Evolutionary conservation across 73 alveolate species (phyloP).

Genomic region (Blepharisma japonicum): DNA sequence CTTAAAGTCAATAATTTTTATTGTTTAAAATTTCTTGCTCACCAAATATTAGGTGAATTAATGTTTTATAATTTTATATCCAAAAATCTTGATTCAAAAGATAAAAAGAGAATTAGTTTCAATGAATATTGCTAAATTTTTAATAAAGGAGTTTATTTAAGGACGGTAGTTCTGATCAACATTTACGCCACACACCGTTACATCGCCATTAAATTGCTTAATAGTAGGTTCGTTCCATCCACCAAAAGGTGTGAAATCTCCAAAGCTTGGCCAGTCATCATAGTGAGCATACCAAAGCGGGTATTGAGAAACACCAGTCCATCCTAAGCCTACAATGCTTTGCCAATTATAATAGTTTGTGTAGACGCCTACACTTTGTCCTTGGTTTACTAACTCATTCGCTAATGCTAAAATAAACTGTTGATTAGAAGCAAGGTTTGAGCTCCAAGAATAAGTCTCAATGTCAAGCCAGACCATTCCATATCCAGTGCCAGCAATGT

Average conservation of each 20-base stretch:
- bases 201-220: slow-evolving; percentile 66
- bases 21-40: too few species aligned
- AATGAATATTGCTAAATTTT: not conserved
- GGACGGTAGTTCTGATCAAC: slow-evolving; percentile 64
- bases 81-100: too few species aligned
- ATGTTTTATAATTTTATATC: too few species aligned
- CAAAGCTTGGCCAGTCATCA: slow-evolving; percentile 59
- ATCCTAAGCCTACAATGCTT: slow-evolving; percentile 64
- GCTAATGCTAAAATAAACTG: slow-evolving; percentile 48
- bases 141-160: slow-evolving; percentile 10
- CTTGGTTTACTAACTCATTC: slow-evolving; percentile 39
- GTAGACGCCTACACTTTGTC: slow-evolving; percentile 65
- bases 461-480: slow-evolving; percentile 82
- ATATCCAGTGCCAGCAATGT: slow-evolving; percentile 37
- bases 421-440: slow-evolving; percentile 55
- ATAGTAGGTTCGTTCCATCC: slow-evolving; percentile 73
- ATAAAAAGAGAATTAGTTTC: too few species aligned
- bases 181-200: slow-evolving; percentile 61
- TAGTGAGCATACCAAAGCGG: slow-evolving; percentile 86
- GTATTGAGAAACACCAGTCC: slow-evolving; percentile 37
- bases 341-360: slow-evolving; percentile 61
- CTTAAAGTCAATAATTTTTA: too few species aligned
- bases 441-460: slow-evolving; percentile 61
- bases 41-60: too few species aligned
- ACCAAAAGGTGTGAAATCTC: slow-evolving; percentile 68